Percentiles rank a stretch among this genome's conserved stretches.
Conservation (phyloP, 1,284 basidiomycete species). For the Tilletia walkeri region DNA sequence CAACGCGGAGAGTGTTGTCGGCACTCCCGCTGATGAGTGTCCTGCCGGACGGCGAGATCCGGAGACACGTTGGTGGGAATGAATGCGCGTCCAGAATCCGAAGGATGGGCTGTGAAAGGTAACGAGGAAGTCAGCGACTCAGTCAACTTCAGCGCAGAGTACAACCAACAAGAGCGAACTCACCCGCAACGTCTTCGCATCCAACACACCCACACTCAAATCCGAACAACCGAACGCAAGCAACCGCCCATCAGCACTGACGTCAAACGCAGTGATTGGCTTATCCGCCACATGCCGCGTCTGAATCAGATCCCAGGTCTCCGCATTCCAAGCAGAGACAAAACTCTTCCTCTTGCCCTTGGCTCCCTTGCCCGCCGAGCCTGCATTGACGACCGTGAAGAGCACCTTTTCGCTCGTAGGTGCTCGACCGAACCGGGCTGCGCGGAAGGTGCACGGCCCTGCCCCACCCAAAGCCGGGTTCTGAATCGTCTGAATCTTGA, state of each 20-base stretch:
- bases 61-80: constrained; percentile 84
- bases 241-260: constrained; percentile 68
- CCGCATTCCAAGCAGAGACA: constrained; percentile 48
- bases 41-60: constrained; percentile 77
- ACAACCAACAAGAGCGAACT: constrained; percentile 46
- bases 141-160: not conserved
- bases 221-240: constrained; percentile 87
- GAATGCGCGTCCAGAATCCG: constrained; percentile 90
- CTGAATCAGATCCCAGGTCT: constrained; percentile 43
- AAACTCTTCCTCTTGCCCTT: constrained; percentile 49
- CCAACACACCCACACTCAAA: constrained; percentile 78
- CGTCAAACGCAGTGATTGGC: constrained; percentile 44
- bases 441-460: constrained; percentile 44
- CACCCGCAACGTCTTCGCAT: constrained; percentile 75
- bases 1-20: constrained; percentile 81
- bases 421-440: constrained; percentile 37
- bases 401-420: constrained; percentile 35
- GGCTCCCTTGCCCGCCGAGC: constrained; percentile 22
- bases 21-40: constrained; percentile 88
- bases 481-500: constrained; percentile 41
- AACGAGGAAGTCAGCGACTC: no score
- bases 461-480: constrained; percentile 47
- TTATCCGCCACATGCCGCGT: constrained; percentile 47
- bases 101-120: constrained; percentile 68
- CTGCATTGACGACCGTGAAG: constrained; percentile 47